A percentile compares a stretch with the other conserved stretches of the same genome.
Conservation (phyloP, 371 early-diverging fungal genomes). For the Lichtheimia hyalospora region DNA sequence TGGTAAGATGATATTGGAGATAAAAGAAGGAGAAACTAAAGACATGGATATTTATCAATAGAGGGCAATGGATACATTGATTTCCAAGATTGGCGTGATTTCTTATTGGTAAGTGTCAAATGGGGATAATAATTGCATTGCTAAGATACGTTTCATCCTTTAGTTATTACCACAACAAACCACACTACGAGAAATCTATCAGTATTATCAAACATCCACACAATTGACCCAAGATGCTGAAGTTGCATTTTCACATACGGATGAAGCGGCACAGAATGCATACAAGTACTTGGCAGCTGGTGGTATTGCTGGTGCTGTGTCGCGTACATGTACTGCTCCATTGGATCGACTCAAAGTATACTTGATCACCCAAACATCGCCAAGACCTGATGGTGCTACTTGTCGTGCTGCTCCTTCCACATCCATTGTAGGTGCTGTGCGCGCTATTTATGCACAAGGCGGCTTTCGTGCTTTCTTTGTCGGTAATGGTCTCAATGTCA, state of each 20-base stretch:
- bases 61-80: conserved; percentile 71
- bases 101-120: conserved; percentile 56
- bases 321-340: conserved; percentile 78
- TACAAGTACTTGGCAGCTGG: conserved; percentile 71
- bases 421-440: conserved; percentile 38
- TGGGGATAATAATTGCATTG: no score
- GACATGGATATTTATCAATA: conserved; percentile 9
- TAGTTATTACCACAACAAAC: conserved; percentile 43
- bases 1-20: conserved; percentile 24
- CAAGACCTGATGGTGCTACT: conserved; percentile 4
- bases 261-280: conserved; percentile 40
- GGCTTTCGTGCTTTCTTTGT: conserved; percentile 78
- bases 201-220: conserved; percentile 60
- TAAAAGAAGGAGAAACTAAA: not conserved
- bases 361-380: conserved; percentile 57
- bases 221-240: conserved; percentile 63
- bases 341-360: conserved; percentile 77
- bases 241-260: conserved; percentile 56
- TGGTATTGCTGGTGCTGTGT: conserved; percentile 77
- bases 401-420: conserved; percentile 11
- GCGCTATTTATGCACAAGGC: conserved; percentile 59
- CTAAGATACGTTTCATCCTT: not conserved
- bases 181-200: conserved; percentile 59
- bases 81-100: conserved; percentile 78
- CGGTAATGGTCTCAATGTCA: conserved; percentile 83